phyloP scores from a whole-genome alignment of 1,139 yeast species.

The Yamadazyma aaseri region DNA sequence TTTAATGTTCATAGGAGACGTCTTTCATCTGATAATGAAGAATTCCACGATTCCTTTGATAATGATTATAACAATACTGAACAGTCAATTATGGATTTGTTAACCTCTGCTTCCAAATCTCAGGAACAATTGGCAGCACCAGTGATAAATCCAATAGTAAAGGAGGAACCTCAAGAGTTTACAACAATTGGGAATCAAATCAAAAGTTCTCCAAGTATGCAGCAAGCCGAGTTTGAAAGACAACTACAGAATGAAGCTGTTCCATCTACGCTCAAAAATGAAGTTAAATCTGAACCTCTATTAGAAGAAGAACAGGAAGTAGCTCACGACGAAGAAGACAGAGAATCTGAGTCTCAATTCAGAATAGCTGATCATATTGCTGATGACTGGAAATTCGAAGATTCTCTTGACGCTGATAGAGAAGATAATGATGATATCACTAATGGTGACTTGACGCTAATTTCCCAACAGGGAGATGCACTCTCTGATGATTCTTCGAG shows the following conservation, averaged over 20 bases:
- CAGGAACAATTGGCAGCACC: slow-evolving; percentile 1
- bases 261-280: neutral
- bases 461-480: slow-evolving; percentile 7
- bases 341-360: slow-evolving; percentile 17
- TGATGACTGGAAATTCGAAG: slow-evolving; percentile 42
- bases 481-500: neutral
- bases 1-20: slow-evolving; percentile 10
- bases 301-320: neutral
- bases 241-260: slow-evolving; percentile 3
- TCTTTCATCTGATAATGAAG: slow-evolving; percentile 22
- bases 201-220: slow-evolving; percentile 12
- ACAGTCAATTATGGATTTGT: slow-evolving; percentile 42
- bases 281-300: neutral
- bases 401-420: slow-evolving; percentile 43
- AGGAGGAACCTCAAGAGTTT: slow-evolving; percentile 9
- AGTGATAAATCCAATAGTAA: slow-evolving; percentile 9
- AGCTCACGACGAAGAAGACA: neutral
- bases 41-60: slow-evolving; percentile 37
- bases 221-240: slow-evolving; percentile 6
- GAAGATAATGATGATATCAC: slow-evolving; percentile 41
- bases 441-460: slow-evolving; percentile 20
- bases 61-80: slow-evolving; percentile 40
- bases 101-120: slow-evolving; percentile 13
- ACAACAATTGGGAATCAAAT: slow-evolving; percentile 1
- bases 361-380: slow-evolving; percentile 38